Conservation (phyloP, 257 asterid genomes). For the Capsicum pubescens region DNA sequence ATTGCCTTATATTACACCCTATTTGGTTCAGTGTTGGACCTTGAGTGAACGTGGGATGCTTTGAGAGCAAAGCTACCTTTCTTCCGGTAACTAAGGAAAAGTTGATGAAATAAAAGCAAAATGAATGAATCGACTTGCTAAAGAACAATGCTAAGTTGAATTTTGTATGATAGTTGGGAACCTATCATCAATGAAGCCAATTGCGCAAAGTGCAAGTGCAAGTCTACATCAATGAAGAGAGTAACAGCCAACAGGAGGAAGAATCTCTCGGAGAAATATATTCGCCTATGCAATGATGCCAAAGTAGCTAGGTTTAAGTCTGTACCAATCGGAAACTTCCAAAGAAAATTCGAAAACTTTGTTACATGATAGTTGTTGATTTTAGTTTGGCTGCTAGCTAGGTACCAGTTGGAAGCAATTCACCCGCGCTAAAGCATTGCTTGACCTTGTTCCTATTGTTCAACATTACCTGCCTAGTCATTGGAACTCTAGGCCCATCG, state of each 20-base stretch:
- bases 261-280: slow-evolving; percentile 61
- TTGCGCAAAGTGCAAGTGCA: slow-evolving; percentile 67
- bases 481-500: slow-evolving; percentile 60
- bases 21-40: background rate
- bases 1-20: background rate
- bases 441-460: slow-evolving; percentile 66
- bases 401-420: slow-evolving; percentile 78
- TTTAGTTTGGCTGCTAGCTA: slow-evolving; percentile 40
- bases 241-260: slow-evolving; percentile 64
- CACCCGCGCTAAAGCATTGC: slow-evolving; percentile 63
- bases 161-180: slow-evolving; percentile 61
- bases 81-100: background rate
- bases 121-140: background rate
- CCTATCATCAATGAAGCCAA: slow-evolving; percentile 64
- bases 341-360: background rate
- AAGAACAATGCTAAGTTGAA: background rate
- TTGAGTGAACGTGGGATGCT: background rate
- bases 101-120: background rate
- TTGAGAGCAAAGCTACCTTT: background rate
- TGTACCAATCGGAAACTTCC: background rate
- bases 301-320: slow-evolving; percentile 46
- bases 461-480: slow-evolving; percentile 60
- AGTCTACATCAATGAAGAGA: slow-evolving; percentile 66
- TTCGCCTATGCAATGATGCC: slow-evolving; percentile 65
- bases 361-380: background rate